A percentile compares a stretch with the other conserved stretches of the same genome.
These are phyloP conservation scores for Podila minutissima DNA, from an alignment of 192 early-diverging fungal species.

Conservation along the genomic window DNA sequence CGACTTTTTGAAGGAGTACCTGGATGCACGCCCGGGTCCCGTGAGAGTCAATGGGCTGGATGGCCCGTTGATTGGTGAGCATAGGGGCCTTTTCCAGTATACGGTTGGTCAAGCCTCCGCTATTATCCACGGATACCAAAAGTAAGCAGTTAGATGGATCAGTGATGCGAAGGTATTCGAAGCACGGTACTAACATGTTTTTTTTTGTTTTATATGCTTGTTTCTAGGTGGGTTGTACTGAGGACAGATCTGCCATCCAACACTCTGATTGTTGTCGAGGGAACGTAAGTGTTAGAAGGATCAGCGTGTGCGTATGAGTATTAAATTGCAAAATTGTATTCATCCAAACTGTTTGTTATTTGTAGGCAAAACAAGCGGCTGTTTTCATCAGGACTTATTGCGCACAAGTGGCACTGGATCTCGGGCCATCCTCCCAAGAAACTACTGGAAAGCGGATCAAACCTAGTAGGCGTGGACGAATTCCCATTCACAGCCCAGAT, in stretches of 20 bases:
- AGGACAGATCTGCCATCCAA: slow-evolving; percentile 70
- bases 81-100: slow-evolving; percentile 74
- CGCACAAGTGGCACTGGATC: slow-evolving; percentile 49
- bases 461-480: neutral
- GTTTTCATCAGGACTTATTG: slow-evolving; percentile 32
- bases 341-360: neutral
- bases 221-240: slow-evolving; percentile 76
- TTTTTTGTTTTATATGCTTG: neutral
- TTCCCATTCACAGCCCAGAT: slow-evolving; percentile 49
- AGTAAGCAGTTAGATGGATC: slow-evolving; percentile 46
- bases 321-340: slow-evolving; percentile 21
- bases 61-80: slow-evolving; percentile 53
- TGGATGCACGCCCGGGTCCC: slow-evolving; percentile 26
- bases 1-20: slow-evolving; percentile 72
- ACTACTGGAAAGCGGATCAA: neutral
- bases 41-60: slow-evolving; percentile 21
- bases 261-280: slow-evolving; percentile 75
- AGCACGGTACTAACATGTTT: neutral
- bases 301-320: neutral
- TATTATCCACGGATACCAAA: slow-evolving; percentile 67
- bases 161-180: neutral
- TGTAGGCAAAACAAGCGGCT: slow-evolving; percentile 33
- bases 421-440: slow-evolving; percentile 23
- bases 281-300: slow-evolving; percentile 57
- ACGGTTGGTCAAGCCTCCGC: slow-evolving; percentile 86